Percentiles rank a stretch among this genome's conserved stretches.
Evolutionary conservation across 768 basidiomycete genomes (phyloP).

Genomic region (Lepiota brunneoincarnata): DNA sequence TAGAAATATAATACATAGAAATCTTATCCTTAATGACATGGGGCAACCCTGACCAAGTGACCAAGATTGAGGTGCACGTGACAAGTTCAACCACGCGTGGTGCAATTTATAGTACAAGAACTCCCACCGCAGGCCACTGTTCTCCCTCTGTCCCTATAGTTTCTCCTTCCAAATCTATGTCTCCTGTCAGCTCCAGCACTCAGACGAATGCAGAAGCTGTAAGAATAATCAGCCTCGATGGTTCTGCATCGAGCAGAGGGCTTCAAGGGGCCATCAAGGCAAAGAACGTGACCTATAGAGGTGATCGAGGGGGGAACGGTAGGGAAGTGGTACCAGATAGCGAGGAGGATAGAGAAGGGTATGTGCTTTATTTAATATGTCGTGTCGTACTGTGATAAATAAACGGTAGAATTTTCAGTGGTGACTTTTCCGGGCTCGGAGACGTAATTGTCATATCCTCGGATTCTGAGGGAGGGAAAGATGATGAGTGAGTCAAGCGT

Average conservation of each 20-base stretch:
- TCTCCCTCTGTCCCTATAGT: not conserved
- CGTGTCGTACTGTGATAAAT: not conserved
- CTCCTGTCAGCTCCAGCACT: not conserved
- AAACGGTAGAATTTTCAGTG: not conserved
- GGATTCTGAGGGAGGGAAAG: constrained; percentile 32
- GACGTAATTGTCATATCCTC: constrained; percentile 59
- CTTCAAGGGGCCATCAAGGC: not conserved
- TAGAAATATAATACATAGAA: constrained; percentile 28
- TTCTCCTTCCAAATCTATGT: not conserved
- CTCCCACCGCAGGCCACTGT: too few species aligned
- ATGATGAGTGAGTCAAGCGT: constrained; percentile 1
- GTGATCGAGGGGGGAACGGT: not conserved
- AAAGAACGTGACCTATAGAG: not conserved
- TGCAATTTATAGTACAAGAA: not conserved
- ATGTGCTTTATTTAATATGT: constrained; percentile 9
- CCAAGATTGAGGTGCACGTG: not conserved
- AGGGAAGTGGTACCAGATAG: constrained; percentile 44
- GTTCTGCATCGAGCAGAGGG: not conserved
- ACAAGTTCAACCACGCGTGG: constrained; percentile 11
- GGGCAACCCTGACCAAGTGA: not conserved
- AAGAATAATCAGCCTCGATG: not conserved
- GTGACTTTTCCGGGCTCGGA: constrained; percentile 9
- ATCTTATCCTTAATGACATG: not conserved
- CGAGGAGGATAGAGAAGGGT: constrained; percentile 43
- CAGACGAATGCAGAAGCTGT: not conserved